Evolutionary conservation across 306 rosid genomes (phyloP), one percentile per base, ranked within the genome.

Genomic region (Dryas alaskensis): DNA sequence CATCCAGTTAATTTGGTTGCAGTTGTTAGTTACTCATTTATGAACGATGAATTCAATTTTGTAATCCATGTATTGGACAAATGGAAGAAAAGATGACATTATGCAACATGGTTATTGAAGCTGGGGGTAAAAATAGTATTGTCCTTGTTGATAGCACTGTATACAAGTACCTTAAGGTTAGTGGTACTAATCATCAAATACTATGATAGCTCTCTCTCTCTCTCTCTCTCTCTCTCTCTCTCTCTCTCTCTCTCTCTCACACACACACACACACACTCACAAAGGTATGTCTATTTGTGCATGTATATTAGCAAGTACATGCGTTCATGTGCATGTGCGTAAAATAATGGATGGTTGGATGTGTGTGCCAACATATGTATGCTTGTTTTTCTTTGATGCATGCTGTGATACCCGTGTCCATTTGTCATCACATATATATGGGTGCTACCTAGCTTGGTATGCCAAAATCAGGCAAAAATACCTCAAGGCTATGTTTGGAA

Each of bases 11-110:
- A 52, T 68, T 43, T 83, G 47, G 37, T 13, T 60, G 27, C 49
- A 51, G 10, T 10, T 25, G 3, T 76, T 14, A 75, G 4, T 50
- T 60, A 8, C 46, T 42, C 55, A 60, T 70, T 52, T 39, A 16
- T 53, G 48, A 55, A 39, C 17, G 22, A 19, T 19, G 22, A 19
- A 19, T 19, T 19, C 22, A 19, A 19, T 19, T 19, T 19, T 19
- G 22, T 19, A 19, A 19, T 19, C 22, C 0, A 5, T 44, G 55
- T 12, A 11, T 50, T 79, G 27, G 59, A 50, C 79, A 92, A 96
- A 92, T 92, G 98, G 98, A 92, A 79, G 98, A 92, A 65, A 83
- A 96, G 73, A 92, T 92, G 96, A 92, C 98, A 57, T 76, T 92
- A 65, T 92, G 98, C 91, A 92, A 90, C 86, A 90, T 92, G 98